Conservation (phyloP, 2,329 filamentous ascomycete genomes). For the Coniochaeta sp. region DNA sequence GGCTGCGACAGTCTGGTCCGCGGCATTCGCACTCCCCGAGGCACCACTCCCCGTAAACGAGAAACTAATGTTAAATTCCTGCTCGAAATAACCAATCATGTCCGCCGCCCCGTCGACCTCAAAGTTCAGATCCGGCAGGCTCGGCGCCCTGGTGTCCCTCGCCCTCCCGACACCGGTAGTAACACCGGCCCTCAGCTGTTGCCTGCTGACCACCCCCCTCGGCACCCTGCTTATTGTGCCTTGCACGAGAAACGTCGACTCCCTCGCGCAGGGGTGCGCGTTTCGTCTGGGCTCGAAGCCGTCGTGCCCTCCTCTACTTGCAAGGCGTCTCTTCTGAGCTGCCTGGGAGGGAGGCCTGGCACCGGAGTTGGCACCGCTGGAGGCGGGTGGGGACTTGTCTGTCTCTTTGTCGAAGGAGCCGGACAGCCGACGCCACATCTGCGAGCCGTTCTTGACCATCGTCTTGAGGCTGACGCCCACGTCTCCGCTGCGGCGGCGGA, state of each 20-base stretch:
- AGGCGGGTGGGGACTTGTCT: background rate
- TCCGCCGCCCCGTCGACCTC: constrained; percentile 1
- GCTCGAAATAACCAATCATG: background rate
- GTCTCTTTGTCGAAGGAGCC: background rate
- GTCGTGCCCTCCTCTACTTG: background rate
- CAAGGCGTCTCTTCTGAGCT: background rate
- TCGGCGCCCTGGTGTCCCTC: too few species aligned
- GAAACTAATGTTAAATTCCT: background rate
- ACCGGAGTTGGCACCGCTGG: background rate
- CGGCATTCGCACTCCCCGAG: background rate
- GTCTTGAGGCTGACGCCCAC: background rate
- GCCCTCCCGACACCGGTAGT: too few species aligned
- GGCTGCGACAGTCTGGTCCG: background rate
- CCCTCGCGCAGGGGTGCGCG: background rate
- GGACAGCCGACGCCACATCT: background rate
- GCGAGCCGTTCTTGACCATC: background rate
- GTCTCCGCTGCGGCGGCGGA: background rate
- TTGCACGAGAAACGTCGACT: constrained; percentile 8
- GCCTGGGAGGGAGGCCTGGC: too few species aligned
- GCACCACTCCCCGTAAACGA: background rate
- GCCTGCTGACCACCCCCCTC: background rate
- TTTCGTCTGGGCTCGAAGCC: background rate
- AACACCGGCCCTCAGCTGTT: background rate
- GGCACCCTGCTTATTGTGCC: constrained; percentile 1
- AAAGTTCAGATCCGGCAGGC: background rate